These are phyloP conservation scores for Saururus chinensis DNA, from an alignment of 164 flowering plant species.

Conservation along the genomic window DNA sequence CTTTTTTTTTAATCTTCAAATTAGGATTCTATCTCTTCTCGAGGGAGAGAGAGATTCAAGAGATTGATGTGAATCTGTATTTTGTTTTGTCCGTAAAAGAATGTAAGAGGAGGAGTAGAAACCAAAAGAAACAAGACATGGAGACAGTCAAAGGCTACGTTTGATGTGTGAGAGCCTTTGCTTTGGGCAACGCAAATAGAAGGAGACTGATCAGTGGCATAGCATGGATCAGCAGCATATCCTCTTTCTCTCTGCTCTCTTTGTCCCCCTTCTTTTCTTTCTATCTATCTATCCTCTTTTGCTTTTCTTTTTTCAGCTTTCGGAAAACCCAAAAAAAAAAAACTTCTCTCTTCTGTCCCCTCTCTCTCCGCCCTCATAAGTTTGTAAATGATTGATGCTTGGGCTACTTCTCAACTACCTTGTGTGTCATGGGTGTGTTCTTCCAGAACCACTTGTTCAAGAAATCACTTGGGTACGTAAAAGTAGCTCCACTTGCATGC, in stretches of 20 bases:
- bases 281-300: not conserved
- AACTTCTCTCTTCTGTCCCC: no score
- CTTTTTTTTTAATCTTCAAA: not conserved
- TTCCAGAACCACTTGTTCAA: no score
- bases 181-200: not conserved
- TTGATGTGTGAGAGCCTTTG: constrained; percentile 3
- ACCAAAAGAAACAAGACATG: not conserved
- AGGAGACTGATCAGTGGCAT: not conserved
- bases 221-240: not conserved
- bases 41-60: not conserved
- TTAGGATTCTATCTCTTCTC: not conserved
- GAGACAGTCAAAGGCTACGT: not conserved
- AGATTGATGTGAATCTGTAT: not conserved
- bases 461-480: no score
- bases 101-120: constrained; percentile 1
- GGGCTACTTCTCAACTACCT: no score
- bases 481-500: no score
- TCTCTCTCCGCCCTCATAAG: no score
- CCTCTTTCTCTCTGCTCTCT: not conserved
- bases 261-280: not conserved
- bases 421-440: no score
- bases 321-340: no score
- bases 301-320: no score
- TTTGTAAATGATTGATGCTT: no score
- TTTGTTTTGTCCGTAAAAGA: not conserved